These are phyloP conservation scores for Pseudogymnoascus destructans DNA, from an alignment of 2,329 filamentous ascomycete genomes.

Conservation along the genomic window DNA sequence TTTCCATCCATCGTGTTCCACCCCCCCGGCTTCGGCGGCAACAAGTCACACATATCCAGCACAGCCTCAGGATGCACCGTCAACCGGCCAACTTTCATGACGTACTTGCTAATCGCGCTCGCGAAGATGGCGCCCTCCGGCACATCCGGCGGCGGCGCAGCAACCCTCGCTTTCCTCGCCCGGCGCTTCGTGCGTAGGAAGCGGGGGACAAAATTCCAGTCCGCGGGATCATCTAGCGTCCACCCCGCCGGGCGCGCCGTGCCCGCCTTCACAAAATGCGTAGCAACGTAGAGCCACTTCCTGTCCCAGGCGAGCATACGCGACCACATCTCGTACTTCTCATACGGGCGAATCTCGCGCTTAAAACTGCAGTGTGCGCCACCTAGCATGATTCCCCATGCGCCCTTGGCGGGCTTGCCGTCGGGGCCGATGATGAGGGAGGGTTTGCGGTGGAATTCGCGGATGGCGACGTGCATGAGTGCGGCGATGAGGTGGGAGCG, in stretches of 20 bases:
- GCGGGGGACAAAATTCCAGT: background rate
- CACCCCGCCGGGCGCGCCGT: slow-evolving; percentile 41
- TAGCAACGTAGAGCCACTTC: slow-evolving; percentile 70
- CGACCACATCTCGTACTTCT: slow-evolving; percentile 61
- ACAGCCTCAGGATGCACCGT: slow-evolving; percentile 74
- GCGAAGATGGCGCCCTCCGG: slow-evolving; percentile 56
- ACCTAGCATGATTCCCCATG: slow-evolving; percentile 53
- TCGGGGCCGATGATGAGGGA: slow-evolving; percentile 34
- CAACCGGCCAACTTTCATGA: slow-evolving; percentile 67
- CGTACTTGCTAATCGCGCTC: slow-evolving; percentile 65
- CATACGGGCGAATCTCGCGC: slow-evolving; percentile 56
- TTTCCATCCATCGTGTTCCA: slow-evolving; percentile 33
- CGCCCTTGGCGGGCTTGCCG: slow-evolving; percentile 37
- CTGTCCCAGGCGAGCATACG: slow-evolving; percentile 61
- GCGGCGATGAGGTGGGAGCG: slow-evolving; percentile 69
- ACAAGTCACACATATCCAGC: slow-evolving; percentile 55
- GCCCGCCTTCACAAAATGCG: slow-evolving; percentile 56
- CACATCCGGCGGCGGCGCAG: slow-evolving; percentile 25
- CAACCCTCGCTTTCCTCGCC: slow-evolving; percentile 25
- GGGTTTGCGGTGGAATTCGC: slow-evolving; percentile 36
- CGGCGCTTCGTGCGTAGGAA: slow-evolving; percentile 27
- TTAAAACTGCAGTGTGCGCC: slow-evolving; percentile 63
- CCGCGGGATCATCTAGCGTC: slow-evolving; percentile 16
- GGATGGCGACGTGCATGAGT: slow-evolving; percentile 47
- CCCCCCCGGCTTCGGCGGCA: slow-evolving; percentile 60